Conservation (phyloP, 106 monocot species). For the Dioscorea alata region DNA sequence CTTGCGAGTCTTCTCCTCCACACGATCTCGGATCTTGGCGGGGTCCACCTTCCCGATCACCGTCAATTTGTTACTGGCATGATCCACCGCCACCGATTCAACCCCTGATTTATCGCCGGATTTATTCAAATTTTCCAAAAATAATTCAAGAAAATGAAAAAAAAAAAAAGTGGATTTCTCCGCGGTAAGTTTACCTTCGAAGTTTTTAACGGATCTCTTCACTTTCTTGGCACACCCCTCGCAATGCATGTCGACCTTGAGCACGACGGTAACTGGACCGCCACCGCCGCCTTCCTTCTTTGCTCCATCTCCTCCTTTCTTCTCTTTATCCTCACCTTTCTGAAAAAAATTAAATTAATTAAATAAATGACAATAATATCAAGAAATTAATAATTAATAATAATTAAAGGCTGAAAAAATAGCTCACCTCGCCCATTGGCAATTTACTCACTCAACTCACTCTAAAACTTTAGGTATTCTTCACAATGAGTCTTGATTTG, state of each 20-base stretch:
- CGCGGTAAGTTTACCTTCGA: constrained; percentile 21
- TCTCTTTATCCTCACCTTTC: not conserved
- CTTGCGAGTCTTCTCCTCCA: constrained; percentile 47
- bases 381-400: too few species aligned
- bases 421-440: not conserved
- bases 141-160: not conserved
- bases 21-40: constrained; percentile 32
- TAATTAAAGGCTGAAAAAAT: too few species aligned
- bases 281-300: constrained; percentile 10
- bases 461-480: too few species aligned
- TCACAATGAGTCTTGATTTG: constrained; percentile 5
- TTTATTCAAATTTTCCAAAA: not conserved
- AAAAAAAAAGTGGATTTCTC: not conserved
- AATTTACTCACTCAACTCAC: constrained; percentile 2
- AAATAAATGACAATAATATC: too few species aligned
- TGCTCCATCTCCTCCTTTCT: not conserved
- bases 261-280: constrained; percentile 12
- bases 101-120: constrained; percentile 30
- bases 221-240: constrained; percentile 57
- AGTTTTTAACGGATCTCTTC: constrained; percentile 24
- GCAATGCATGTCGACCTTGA: constrained; percentile 61
- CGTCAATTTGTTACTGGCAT: constrained; percentile 32
- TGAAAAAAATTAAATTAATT: too few species aligned
- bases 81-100: constrained; percentile 26
- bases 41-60: constrained; percentile 63